Base-by-base conservation (phyloP, 805 yeast species). In the Danielia reshetovae region DNA sequence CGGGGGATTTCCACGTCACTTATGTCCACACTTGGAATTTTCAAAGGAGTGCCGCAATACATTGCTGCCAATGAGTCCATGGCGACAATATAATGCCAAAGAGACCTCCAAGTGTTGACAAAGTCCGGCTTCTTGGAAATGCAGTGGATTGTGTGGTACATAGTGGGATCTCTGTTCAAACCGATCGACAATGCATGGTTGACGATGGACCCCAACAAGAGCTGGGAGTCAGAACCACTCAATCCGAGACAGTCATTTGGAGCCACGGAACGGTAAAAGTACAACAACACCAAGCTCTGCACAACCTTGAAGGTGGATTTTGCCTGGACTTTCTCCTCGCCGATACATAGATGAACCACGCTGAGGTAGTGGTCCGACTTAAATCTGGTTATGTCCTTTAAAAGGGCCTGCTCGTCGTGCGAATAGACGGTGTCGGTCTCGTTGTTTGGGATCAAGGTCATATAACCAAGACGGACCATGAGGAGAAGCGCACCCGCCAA, bases 201-300 rank as follows among this genome's bases (percentile, higher is more conserved):
- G 8, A 63, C 50, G 5, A 59, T 57, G 2, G 59, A 52, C 0
- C 70, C 69, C 30, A 66, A 55, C 15, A 65, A 48, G 11, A 63
- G 52, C 31, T 62, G 65, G 3, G 65, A 58, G 40, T 68, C 72
- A 0, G 62, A 54, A 6, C 68, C 64, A 15, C 68, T 59, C 18
- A 65, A 42, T 1, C 73, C 72, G 38, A 57, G 67, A 36, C 65
- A 55, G 43, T 68, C 72, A 35, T 62, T 61, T 1, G 74, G 74
- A 9, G 62, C 56, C 10, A 66, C 62, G 24, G 50, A 53, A 13
- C 65, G 38, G 42, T 65, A 67, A 34, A 57, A 62, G 34, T 59
- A 52, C 9, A 59, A 36, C 14, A 65, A 50, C 8, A 59, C 43
- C 35, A 65, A 50, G 4, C 57, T 37, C 39, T 68, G 73, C 2